phyloP scores from a whole-genome alignment of 495 filamentous ascomycete genomes.

The Recurvomyces mirabilis region DNA sequence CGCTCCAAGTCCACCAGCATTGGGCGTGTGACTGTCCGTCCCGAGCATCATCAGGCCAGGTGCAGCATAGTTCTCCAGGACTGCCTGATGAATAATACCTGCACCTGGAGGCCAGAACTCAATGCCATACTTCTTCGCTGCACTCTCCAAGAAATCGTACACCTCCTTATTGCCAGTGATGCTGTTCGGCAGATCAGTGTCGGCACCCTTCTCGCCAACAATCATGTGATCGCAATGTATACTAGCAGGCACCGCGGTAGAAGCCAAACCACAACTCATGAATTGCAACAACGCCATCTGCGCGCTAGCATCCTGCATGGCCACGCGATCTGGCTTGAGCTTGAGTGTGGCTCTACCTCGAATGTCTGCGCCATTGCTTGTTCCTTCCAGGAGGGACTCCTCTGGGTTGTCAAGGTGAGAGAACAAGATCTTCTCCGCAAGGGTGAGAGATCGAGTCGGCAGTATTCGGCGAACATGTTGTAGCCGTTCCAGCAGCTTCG shows the following conservation, averaged over 20 bases:
- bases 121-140: constrained; percentile 90
- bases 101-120: constrained; percentile 98
- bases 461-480: constrained; percentile 60
- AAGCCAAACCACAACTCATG: constrained; percentile 88
- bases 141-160: constrained; percentile 92
- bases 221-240: constrained; percentile 99
- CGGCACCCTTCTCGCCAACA: constrained; percentile 81
- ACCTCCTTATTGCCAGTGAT: constrained; percentile 93
- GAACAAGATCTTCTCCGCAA: constrained; percentile 97
- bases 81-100: constrained; percentile 98
- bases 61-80: constrained; percentile 95
- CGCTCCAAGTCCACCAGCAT: constrained; percentile 82
- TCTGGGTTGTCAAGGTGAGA: constrained; percentile 81
- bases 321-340: constrained; percentile 93
- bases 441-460: constrained; percentile 54
- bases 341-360: constrained; percentile 87
- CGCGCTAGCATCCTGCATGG: constrained; percentile 97
- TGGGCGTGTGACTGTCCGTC: constrained; percentile 95
- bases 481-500: constrained; percentile 47
- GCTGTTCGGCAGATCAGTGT: constrained; percentile 73
- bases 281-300: constrained; percentile 98
- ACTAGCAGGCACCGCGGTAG: constrained; percentile 90
- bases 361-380: constrained; percentile 66
- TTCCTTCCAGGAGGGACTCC: constrained; percentile 70
- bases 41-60: constrained; percentile 99